Conservation (phyloP, 352 stramenopile genomes). For the Globisporangium alternatum region DNA sequence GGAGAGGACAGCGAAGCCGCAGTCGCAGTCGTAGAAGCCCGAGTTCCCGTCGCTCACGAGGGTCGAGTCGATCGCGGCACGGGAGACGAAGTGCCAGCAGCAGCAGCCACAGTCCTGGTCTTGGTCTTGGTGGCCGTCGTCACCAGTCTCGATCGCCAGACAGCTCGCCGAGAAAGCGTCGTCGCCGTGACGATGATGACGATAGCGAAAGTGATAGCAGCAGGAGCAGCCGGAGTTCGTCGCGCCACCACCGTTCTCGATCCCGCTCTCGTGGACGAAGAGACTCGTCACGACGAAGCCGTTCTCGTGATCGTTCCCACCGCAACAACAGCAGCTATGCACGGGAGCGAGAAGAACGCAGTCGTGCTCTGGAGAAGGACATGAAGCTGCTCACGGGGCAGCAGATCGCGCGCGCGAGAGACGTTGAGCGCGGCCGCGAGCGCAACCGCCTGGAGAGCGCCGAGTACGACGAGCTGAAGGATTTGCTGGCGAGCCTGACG, state of each 20-base stretch:
- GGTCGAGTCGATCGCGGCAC: background rate
- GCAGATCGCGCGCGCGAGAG: slow-evolving; percentile 65
- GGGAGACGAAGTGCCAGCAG: background rate
- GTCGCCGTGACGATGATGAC: slow-evolving; percentile 13
- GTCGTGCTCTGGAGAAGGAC: background rate
- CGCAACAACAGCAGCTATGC: background rate
- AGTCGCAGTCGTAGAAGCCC: slow-evolving; percentile 22
- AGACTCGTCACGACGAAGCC: background rate
- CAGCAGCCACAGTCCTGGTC: slow-evolving; percentile 25
- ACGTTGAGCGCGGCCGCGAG: slow-evolving; percentile 59
- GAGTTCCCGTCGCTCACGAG: background rate
- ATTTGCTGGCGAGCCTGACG: slow-evolving; percentile 40
- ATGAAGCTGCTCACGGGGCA: slow-evolving; percentile 53
- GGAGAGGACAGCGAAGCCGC: slow-evolving; percentile 7
- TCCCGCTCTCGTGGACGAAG: slow-evolving; percentile 10
- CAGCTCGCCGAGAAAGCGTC: slow-evolving; percentile 5
- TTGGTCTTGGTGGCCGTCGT: slow-evolving; percentile 21
- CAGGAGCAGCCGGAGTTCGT: slow-evolving; percentile 12
- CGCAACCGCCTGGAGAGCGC: slow-evolving; percentile 43
- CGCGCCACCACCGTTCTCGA: background rate
- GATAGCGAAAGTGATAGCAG: slow-evolving; percentile 11
- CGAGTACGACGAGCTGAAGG: slow-evolving; percentile 55
- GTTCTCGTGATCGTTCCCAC: slow-evolving; percentile 1
- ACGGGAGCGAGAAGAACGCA: background rate
- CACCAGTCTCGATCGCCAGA: slow-evolving; percentile 15